A percentile compares a stretch with the other conserved stretches of the same genome.
Conservation (phyloP, 169 alveolate genomes). For the Plasmodium gallinaceum region DNA sequence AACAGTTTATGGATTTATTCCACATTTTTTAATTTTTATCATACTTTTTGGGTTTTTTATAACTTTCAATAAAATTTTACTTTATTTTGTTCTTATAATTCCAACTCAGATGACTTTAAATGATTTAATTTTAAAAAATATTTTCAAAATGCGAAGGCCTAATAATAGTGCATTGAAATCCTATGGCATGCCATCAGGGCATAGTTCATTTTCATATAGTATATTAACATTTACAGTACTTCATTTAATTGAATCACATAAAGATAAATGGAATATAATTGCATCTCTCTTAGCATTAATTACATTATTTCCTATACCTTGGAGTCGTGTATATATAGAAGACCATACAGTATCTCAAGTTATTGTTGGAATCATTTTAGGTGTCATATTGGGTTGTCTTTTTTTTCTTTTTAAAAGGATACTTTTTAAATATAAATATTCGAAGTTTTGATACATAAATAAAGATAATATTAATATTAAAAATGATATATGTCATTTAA, state of each 20-base stretch:
- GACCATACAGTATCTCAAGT: conserved; percentile 80
- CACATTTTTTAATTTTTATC: not conserved
- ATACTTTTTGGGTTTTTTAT: not conserved
- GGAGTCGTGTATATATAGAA: conserved; percentile 80
- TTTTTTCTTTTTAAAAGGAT: conserved; percentile 11
- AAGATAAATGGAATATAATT: conserved; percentile 76
- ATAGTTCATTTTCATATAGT: conserved; percentile 74
- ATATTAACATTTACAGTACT: conserved; percentile 74
- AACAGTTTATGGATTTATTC: conserved; percentile 47
- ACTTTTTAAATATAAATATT: conserved; percentile 1
- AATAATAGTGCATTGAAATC: conserved; percentile 78
- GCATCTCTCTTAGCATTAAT: conserved; percentile 31
- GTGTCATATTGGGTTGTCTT: conserved; percentile 8
- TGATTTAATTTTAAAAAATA: conserved; percentile 75
- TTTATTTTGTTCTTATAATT: conserved; percentile 13
- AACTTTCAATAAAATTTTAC: conserved; percentile 21
- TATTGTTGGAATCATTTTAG: conserved; percentile 76
- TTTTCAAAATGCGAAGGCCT: conserved; percentile 78
- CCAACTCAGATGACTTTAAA: conserved; percentile 17
- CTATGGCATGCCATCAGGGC: conserved; percentile 83
- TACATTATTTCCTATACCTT: conserved; percentile 77
- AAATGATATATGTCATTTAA: no score
- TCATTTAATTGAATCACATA: conserved; percentile 41
- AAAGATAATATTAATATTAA: no score
- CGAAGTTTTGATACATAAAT: not conserved